Evolutionary conservation across 2,329 filamentous ascomycete genomes (phyloP).

Genomic region (Helotiales sp.): DNA sequence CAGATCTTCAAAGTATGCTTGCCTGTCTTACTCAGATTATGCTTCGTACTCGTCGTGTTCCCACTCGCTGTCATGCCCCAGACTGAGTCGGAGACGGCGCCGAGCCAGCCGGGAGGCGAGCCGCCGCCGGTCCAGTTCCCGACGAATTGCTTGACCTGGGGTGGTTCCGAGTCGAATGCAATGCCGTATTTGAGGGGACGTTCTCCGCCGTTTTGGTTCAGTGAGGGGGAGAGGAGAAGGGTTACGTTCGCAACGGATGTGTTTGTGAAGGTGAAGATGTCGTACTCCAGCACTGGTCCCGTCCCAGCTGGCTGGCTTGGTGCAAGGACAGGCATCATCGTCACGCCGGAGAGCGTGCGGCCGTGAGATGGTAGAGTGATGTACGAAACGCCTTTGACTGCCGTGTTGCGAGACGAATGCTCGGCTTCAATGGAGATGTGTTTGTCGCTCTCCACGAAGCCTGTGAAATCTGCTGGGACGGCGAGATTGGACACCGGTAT

Average conservation of each 20-base stretch:
- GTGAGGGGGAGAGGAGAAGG: conserved; percentile 57
- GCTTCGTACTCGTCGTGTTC: conserved; percentile 40
- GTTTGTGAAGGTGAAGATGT: conserved; percentile 64
- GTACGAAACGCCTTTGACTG: conserved; percentile 48
- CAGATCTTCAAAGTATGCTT: conserved; percentile 45
- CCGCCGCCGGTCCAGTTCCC: conserved; percentile 33
- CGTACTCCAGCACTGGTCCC: conserved; percentile 63
- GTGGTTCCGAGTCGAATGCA: conserved; percentile 47
- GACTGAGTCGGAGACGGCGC: conserved; percentile 36
- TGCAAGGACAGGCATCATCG: conserved; percentile 57
- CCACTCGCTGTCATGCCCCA: conserved; percentile 37
- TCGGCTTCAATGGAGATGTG: conserved; percentile 60
- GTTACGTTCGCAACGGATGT: conserved; percentile 46
- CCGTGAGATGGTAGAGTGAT: conserved; percentile 59
- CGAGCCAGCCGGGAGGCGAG: conserved; percentile 33
- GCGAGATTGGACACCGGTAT: conserved; percentile 58
- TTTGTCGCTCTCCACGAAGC: conserved; percentile 68
- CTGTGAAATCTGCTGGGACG: conserved; percentile 57
- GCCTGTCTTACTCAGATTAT: conserved; percentile 30
- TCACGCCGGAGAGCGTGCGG: conserved; percentile 62
- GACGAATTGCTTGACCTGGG: conserved; percentile 45
- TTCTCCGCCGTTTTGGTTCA: conserved; percentile 54
- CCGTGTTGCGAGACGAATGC: conserved; percentile 53
- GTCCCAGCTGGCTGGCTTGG: conserved; percentile 54
- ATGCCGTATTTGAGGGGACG: conserved; percentile 58